Conservation (phyloP, 352 stramenopile species). For the Phytopythium mirpurense region DNA sequence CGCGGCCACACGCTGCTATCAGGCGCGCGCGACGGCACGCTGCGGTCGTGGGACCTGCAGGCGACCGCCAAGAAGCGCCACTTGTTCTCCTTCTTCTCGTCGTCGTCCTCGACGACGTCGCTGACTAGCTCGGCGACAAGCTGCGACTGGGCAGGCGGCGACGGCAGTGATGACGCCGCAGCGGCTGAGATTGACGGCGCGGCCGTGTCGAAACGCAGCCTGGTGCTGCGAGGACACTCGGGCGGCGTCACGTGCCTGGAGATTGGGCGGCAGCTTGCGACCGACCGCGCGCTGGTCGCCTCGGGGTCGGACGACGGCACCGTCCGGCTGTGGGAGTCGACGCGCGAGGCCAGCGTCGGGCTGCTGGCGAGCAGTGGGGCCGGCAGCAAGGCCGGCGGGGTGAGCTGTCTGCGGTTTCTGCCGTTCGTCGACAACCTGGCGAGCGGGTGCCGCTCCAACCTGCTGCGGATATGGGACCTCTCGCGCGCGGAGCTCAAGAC, state of each 20-base stretch:
- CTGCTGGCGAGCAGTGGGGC: conserved; percentile 28
- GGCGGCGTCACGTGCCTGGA: conserved; percentile 62
- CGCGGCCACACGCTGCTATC: conserved; percentile 62
- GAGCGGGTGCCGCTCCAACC: conserved; percentile 40
- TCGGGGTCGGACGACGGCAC: conserved; percentile 67
- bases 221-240: conserved; percentile 63
- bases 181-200: conserved; percentile 41
- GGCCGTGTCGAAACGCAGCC: conserved; percentile 50
- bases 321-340: conserved; percentile 73
- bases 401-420: conserved; percentile 63
- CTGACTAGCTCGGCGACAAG: neutral
- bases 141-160: neutral
- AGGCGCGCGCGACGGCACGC: conserved; percentile 59
- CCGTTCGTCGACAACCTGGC: conserved; percentile 57
- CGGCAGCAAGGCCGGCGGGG: conserved; percentile 23
- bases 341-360: conserved; percentile 47
- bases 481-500: conserved; percentile 42
- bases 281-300: conserved; percentile 45
- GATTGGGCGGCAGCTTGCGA: conserved; percentile 61
- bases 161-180: conserved; percentile 8
- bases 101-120: conserved; percentile 1
- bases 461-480: conserved; percentile 75
- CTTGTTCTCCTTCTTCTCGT: conserved; percentile 64
- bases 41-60: conserved; percentile 69
- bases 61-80: conserved; percentile 49